Evolutionary conservation across 352 stramenopile genomes (phyloP).

Genomic region (Phytopythium sindhum): DNA sequence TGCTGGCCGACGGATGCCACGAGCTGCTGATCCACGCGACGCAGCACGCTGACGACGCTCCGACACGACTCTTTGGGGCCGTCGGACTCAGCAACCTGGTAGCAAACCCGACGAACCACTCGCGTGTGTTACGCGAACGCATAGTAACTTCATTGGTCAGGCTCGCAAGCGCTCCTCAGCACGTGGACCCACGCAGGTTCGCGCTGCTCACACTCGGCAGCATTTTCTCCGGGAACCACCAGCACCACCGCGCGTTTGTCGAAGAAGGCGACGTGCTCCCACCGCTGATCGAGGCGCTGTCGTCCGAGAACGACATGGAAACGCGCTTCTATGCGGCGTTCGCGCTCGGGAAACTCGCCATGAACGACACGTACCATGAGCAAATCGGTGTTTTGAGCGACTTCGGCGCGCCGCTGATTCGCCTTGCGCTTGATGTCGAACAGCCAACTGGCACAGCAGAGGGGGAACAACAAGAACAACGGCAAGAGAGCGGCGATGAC

Average conservation of each 20-base stretch:
- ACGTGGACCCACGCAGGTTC: slow-evolving; percentile 66
- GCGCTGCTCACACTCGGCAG: slow-evolving; percentile 84
- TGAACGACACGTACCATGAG: slow-evolving; percentile 67
- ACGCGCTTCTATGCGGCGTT: slow-evolving; percentile 93
- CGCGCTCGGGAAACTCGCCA: slow-evolving; percentile 91
- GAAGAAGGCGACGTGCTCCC: slow-evolving; percentile 55
- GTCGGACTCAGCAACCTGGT: slow-evolving; percentile 91
- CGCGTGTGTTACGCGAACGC: slow-evolving; percentile 57
- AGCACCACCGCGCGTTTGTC: slow-evolving; percentile 69
- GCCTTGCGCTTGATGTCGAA: slow-evolving; percentile 57
- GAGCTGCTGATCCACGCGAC: slow-evolving; percentile 81
- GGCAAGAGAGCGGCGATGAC: background rate
- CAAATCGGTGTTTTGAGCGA: slow-evolving; percentile 55
- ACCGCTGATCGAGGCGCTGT: slow-evolving; percentile 65
- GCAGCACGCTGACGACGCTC: slow-evolving; percentile 40
- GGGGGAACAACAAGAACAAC: background rate
- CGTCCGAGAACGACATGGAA: slow-evolving; percentile 76
- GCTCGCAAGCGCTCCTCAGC: slow-evolving; percentile 34
- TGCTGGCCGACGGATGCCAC: slow-evolving; percentile 77
- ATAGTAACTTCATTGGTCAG: slow-evolving; percentile 54
- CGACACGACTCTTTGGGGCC: slow-evolving; percentile 83
- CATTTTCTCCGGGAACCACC: slow-evolving; percentile 56
- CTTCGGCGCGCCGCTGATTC: slow-evolving; percentile 44
- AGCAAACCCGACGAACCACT: slow-evolving; percentile 79
- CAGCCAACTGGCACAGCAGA: background rate